These are phyloP conservation scores for Dichomitus squalens DNA, from an alignment of 1,284 basidiomycete genomes.

Conservation along the genomic window DNA sequence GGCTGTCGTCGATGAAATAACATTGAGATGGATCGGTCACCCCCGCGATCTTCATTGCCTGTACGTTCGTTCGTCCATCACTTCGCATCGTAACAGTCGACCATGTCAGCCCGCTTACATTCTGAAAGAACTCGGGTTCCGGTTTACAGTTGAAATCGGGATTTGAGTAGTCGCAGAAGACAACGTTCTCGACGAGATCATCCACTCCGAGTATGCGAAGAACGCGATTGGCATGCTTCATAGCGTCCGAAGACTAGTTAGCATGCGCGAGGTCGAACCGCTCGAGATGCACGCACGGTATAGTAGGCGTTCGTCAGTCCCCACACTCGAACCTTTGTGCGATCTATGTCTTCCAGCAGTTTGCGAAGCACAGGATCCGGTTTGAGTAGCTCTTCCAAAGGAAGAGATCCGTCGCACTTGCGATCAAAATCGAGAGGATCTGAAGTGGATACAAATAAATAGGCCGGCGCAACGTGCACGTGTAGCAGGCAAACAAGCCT, in stretches of 20 bases:
- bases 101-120: constrained; percentile 41
- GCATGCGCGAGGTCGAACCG: background rate
- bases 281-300: constrained; percentile 48
- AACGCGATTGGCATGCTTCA: constrained; percentile 76
- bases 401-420: constrained; percentile 83
- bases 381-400: constrained; percentile 79
- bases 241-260: background rate
- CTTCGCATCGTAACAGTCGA: background rate
- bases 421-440: constrained; percentile 88
- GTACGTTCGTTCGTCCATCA: background rate
- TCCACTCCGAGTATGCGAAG: constrained; percentile 74
- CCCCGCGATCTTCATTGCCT: constrained; percentile 68
- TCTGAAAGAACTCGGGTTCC: constrained; percentile 67
- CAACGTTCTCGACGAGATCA: constrained; percentile 78
- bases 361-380: constrained; percentile 66
- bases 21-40: constrained; percentile 66
- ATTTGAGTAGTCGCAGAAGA: constrained; percentile 80
- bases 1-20: constrained; percentile 77
- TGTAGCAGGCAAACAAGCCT: background rate
- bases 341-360: constrained; percentile 79
- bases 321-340: constrained; percentile 79
- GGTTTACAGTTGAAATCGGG: constrained; percentile 84
- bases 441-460: constrained; percentile 28
- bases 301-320: constrained; percentile 81
- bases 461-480: no score